Percentiles rank a stretch among this genome's conserved stretches.
Evolutionary conservation across 2,329 filamentous ascomycete species (phyloP).

Genomic region (Mollisia scopiformis): DNA sequence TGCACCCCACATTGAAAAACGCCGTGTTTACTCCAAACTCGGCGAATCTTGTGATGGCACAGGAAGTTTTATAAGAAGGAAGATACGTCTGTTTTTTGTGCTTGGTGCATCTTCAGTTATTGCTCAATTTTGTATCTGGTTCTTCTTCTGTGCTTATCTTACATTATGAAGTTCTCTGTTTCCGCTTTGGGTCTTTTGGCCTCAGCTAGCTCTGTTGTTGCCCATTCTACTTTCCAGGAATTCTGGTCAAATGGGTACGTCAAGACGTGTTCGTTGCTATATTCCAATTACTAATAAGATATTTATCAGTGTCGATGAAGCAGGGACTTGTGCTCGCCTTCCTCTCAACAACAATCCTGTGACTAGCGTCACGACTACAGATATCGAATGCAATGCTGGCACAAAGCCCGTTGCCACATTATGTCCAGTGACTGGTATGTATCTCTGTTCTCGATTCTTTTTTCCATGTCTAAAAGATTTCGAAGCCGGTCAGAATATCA

Average conservation of each 20-base stretch:
- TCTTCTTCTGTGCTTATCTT: background rate
- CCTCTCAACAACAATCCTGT: constrained; percentile 55
- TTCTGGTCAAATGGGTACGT: constrained; percentile 50
- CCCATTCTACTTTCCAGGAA: constrained; percentile 45
- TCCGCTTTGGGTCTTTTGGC: constrained; percentile 19
- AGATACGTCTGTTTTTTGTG: background rate
- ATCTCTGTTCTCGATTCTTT: background rate
- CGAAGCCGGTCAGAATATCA: constrained; percentile 47
- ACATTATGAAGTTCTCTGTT: constrained; percentile 24
- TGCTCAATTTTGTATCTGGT: background rate
- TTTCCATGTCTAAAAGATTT: background rate
- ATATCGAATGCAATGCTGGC: constrained; percentile 53
- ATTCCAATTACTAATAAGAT: background rate
- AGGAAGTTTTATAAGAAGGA: constrained; percentile 1
- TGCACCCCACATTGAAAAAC: constrained; percentile 1
- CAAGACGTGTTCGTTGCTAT: constrained; percentile 37
- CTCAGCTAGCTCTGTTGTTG: constrained; percentile 41
- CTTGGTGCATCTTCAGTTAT: background rate
- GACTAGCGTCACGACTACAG: constrained; percentile 48
- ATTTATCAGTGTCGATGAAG: constrained; percentile 41
- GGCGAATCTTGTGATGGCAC: background rate
- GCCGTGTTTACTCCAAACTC: constrained; percentile 3
- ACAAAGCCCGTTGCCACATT: constrained; percentile 39
- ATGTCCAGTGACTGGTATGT: constrained; percentile 21
- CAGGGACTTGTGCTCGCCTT: constrained; percentile 50